phyloP scores from a whole-genome alignment of 2,329 filamentous ascomycete species.

The Stromatinia cepivora region DNA sequence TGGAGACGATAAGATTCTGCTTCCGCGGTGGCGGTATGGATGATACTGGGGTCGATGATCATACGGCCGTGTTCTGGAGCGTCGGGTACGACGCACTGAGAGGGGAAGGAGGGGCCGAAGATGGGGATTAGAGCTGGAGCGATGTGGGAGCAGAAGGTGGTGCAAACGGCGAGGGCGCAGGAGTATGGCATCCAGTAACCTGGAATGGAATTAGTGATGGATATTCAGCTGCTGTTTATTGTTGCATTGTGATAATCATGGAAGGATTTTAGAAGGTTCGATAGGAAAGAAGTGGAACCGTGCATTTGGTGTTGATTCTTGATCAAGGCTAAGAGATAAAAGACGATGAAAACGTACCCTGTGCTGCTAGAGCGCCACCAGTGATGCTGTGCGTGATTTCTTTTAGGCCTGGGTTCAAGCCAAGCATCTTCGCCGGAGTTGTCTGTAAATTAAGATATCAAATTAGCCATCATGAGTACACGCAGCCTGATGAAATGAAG shows the following conservation, averaged over 20 bases:
- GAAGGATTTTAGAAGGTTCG: not conserved
- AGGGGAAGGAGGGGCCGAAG: conserved; percentile 81
- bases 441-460: conserved; percentile 57
- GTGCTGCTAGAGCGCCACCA: conserved; percentile 83
- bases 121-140: conserved; percentile 84
- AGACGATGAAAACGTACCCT: conserved; percentile 59
- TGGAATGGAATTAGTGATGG: conserved; percentile 42
- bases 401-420: conserved; percentile 75
- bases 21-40: conserved; percentile 53
- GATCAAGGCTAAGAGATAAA: not conserved
- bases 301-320: not conserved
- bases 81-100: conserved; percentile 65
- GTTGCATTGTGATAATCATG: conserved; percentile 1
- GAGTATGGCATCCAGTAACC: conserved; percentile 96
- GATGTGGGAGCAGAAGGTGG: conserved; percentile 85
- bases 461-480: conserved; percentile 6
- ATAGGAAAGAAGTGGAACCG: not conserved
- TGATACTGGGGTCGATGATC: conserved; percentile 60
- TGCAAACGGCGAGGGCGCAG: conserved; percentile 82
- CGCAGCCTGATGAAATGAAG: not conserved
- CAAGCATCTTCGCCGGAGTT: conserved; percentile 79
- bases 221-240: conserved; percentile 22
- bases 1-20: conserved; percentile 47
- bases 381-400: conserved; percentile 96
- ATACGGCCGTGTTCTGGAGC: conserved; percentile 65